Conservation (phyloP, 805 yeast genomes). For the Saccharomycopsis olivae region DNA sequence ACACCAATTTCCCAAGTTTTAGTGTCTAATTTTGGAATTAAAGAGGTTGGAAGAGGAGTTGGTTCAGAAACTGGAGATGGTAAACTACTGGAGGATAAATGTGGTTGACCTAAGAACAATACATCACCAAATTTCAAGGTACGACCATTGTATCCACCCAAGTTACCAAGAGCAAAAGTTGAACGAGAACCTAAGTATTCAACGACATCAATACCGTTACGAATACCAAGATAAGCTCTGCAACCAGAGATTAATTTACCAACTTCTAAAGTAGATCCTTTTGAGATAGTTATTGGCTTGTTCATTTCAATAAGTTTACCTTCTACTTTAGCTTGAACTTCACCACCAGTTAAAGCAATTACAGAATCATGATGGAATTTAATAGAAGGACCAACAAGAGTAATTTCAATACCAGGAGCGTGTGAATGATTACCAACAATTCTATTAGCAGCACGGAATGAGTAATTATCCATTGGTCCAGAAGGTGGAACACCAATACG, state of each 20-base stretch:
- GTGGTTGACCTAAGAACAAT: conserved; percentile 73
- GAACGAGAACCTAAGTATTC: conserved; percentile 94
- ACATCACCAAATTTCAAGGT: conserved; percentile 89
- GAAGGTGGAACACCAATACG: conserved; percentile 96
- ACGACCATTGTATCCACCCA: conserved; percentile 95
- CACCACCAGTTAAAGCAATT: conserved; percentile 84
- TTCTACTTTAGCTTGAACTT: conserved; percentile 24
- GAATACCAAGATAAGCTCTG: conserved; percentile 78
- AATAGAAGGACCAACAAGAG: conserved; percentile 78
- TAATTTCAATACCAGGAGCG: conserved; percentile 87
- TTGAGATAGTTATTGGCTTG: conserved; percentile 57
- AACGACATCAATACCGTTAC: conserved; percentile 91
- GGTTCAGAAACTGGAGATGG: conserved; percentile 70
- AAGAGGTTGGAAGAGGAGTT: conserved; percentile 17
- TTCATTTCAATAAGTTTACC: conserved; percentile 34
- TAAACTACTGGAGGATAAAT: conserved; percentile 51
- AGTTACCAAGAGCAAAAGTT: conserved; percentile 56
- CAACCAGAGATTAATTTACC: conserved; percentile 82
- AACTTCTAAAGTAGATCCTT: conserved; percentile 69
- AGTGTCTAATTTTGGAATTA: conserved; percentile 41
- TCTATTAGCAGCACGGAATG: conserved; percentile 82
- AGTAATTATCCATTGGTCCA: conserved; percentile 94
- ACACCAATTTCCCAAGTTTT: conserved; percentile 81
- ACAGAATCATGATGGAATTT: conserved; percentile 73
- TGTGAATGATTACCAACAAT: conserved; percentile 76